Conservation (phyloP, 2,329 filamentous ascomycete species). For the Fusarium lateritium region DNA sequence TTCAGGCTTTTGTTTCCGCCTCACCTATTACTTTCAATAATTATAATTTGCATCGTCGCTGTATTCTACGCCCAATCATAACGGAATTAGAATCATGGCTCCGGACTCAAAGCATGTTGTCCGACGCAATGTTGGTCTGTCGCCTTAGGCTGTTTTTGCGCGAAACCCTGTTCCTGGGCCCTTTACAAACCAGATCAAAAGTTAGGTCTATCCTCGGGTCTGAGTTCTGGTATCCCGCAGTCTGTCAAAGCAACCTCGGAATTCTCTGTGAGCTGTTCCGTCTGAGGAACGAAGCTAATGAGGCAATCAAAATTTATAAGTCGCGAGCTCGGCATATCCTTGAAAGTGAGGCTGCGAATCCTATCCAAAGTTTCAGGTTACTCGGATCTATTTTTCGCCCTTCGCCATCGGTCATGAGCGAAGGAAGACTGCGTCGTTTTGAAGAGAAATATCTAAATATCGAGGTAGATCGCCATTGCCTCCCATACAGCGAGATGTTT, state of each 20-base stretch:
- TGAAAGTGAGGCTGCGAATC: neutral
- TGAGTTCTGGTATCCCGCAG: neutral
- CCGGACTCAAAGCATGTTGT: neutral
- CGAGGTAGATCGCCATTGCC: neutral
- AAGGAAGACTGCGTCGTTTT: neutral
- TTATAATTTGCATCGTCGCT: neutral
- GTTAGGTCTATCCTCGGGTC: neutral
- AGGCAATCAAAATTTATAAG: neutral
- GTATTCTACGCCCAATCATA: neutral
- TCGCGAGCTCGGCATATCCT: neutral
- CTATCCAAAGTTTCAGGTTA: neutral
- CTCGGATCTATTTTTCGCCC: neutral
- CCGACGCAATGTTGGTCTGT: neutral
- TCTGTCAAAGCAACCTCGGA: neutral
- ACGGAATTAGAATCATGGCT: neutral
- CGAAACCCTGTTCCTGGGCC: neutral
- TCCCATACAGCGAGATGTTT: no score
- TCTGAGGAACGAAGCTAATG: neutral
- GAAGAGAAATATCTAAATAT: neutral
- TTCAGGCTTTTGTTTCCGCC: neutral
- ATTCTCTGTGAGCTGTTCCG: neutral
- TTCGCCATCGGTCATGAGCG: neutral
- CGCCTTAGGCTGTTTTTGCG: neutral
- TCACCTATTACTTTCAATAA: neutral
- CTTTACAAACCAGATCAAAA: neutral